Conservation (phyloP, 2,329 filamentous ascomycete genomes). For the Gliomastix tumulicola region DNA sequence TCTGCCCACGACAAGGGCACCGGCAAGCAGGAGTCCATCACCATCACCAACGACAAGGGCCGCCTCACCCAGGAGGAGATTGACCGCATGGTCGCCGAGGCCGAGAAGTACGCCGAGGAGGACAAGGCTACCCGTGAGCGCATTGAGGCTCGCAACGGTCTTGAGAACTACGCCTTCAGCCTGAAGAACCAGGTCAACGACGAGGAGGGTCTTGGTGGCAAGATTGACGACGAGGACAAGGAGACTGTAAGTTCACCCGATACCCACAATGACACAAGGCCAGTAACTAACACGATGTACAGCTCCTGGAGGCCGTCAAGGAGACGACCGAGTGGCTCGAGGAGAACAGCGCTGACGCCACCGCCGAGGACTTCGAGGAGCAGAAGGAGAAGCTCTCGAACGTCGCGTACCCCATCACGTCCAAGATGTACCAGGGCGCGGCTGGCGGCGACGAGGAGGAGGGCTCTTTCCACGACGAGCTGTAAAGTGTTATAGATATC, state of each 20-base stretch:
- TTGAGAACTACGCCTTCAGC: slow-evolving; percentile 99
- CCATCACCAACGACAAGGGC: slow-evolving; percentile 99
- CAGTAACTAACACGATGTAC: slow-evolving; percentile 27
- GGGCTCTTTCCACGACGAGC: slow-evolving; percentile 69
- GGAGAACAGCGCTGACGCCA: slow-evolving; percentile 81
- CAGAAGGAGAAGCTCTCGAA: slow-evolving; percentile 98
- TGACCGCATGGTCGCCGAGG: slow-evolving; percentile 97
- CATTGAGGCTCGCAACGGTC: slow-evolving; percentile 91
- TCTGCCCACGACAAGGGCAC: slow-evolving; percentile 96
- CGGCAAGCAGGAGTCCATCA: slow-evolving; percentile 94
- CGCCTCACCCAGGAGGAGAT: slow-evolving; percentile 95
- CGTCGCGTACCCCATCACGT: slow-evolving; percentile 97
- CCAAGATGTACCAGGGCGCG: slow-evolving; percentile 80
- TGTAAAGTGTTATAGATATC: slow-evolving; percentile 55
- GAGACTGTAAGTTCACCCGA: slow-evolving; percentile 60
- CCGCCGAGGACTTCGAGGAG: slow-evolving; percentile 94
- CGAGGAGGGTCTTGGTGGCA: slow-evolving; percentile 91
- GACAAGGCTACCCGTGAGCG: slow-evolving; percentile 97
- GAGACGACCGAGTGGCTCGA: slow-evolving; percentile 96
- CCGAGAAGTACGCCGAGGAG: slow-evolving; percentile 97
- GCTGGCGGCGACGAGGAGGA: slow-evolving; percentile 63
- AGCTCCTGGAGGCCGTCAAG: slow-evolving; percentile 93
- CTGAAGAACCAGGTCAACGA: slow-evolving; percentile 99
- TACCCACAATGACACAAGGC: too few species aligned
- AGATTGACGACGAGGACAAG: slow-evolving; percentile 99